Conservation (phyloP, 345 rosid genomes). For the Citrus inodora region DNA sequence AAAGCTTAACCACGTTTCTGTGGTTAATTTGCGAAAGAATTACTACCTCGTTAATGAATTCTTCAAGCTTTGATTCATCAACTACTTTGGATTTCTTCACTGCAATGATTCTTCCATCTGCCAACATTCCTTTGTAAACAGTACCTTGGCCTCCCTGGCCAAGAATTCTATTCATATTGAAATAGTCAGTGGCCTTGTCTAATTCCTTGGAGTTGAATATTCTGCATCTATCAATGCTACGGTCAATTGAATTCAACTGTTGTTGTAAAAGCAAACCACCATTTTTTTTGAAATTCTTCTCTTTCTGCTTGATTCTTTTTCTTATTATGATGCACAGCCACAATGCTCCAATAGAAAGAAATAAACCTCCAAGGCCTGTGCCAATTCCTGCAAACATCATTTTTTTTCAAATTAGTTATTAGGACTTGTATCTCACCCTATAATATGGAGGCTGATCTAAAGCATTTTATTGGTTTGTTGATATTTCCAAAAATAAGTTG, state of each 20-base stretch:
- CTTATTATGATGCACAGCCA: neutral
- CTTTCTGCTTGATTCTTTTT: neutral
- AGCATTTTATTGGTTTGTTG: too few relatives aligned
- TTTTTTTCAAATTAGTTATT: neutral
- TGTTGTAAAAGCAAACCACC: conserved; percentile 6
- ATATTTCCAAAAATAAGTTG: too few relatives aligned
- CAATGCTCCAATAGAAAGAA: neutral
- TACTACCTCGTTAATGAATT: conserved; percentile 11
- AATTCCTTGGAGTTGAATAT: neutral
- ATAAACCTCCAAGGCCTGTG: neutral
- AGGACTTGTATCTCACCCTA: neutral
- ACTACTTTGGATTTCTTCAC: conserved; percentile 7
- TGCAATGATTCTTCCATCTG: conserved; percentile 7
- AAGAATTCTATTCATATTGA: conserved; percentile 1
- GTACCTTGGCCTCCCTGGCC: conserved; percentile 15
- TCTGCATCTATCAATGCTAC: neutral
- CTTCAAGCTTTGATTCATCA: neutral
- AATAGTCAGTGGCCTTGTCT: conserved; percentile 13
- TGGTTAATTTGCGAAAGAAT: conserved; percentile 7
- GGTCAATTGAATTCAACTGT: neutral
- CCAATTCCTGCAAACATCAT: neutral
- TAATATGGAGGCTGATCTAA: neutral
- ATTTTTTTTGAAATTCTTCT: neutral
- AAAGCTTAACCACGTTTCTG: conserved; percentile 12
- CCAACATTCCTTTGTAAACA: conserved; percentile 7